These are phyloP conservation scores for Pseudopithomyces maydicus DNA, from an alignment of 2,329 filamentous ascomycete genomes.

Conservation along the genomic window DNA sequence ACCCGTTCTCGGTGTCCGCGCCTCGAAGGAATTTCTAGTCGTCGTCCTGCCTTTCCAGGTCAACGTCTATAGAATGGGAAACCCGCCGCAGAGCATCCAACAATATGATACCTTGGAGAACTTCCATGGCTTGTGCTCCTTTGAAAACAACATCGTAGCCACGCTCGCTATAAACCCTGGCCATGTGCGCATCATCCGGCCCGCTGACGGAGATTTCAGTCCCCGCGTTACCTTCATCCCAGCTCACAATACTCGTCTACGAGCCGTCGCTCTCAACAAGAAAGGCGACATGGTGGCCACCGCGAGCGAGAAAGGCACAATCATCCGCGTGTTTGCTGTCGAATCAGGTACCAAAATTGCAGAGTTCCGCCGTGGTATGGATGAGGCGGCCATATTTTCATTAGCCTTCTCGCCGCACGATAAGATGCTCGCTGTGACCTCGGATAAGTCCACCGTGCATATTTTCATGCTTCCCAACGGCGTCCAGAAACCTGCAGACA, in stretches of 20 bases:
- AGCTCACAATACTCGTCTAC: slow-evolving; percentile 79
- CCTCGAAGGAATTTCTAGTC: slow-evolving; percentile 77
- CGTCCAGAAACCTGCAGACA: slow-evolving; percentile 17
- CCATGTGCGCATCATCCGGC: slow-evolving; percentile 88
- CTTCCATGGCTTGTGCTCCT: slow-evolving; percentile 75
- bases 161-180: slow-evolving; percentile 88
- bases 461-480: slow-evolving; percentile 78
- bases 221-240: slow-evolving; percentile 92
- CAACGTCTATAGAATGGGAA: slow-evolving; percentile 78
- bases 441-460: slow-evolving; percentile 94
- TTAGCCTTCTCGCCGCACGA: slow-evolving; percentile 85
- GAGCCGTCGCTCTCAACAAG: slow-evolving; percentile 77
- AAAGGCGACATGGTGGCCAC: slow-evolving; percentile 85
- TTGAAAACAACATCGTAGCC: slow-evolving; percentile 74
- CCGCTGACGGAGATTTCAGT: slow-evolving; percentile 73
- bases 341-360: slow-evolving; percentile 78
- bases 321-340: slow-evolving; percentile 85
- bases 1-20: slow-evolving; percentile 76
- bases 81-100: slow-evolving; percentile 70
- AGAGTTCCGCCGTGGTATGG: slow-evolving; percentile 87
- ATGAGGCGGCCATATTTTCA: slow-evolving; percentile 85
- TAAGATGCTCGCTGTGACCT: slow-evolving; percentile 83
- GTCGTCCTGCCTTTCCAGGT: slow-evolving; percentile 83
- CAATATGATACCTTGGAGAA: slow-evolving; percentile 89
- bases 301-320: slow-evolving; percentile 89